Conservation (phyloP, 495 filamentous ascomycete species). For the Penicillium mononematosum region DNA sequence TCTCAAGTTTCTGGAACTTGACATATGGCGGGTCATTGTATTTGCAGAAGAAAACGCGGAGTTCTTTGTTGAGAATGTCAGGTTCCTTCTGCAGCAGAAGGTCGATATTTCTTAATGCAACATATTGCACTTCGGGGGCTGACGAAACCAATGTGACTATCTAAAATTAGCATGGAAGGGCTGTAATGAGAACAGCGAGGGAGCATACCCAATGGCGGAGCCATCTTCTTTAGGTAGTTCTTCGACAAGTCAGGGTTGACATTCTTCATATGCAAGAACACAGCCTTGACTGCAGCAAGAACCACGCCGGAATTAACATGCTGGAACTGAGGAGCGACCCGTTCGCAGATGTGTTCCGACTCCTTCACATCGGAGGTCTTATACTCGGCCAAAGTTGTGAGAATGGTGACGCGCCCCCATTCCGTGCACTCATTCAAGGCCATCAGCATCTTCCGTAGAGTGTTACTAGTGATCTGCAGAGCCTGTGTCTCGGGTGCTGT, state of each 20-base stretch:
- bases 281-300: conserved; percentile 92
- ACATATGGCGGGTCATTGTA: conserved; percentile 98
- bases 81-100: conserved; percentile 92
- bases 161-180: conserved; percentile 20
- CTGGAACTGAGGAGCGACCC: conserved; percentile 95
- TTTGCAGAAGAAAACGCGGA: conserved; percentile 99
- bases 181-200: conserved; percentile 11
- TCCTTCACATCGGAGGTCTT: conserved; percentile 84
- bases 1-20: conserved; percentile 96
- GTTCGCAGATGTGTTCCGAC: conserved; percentile 96
- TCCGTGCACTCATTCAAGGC: conserved; percentile 98
- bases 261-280: conserved; percentile 93
- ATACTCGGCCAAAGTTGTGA: conserved; percentile 87
- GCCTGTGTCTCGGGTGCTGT: conserved; percentile 87
- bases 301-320: conserved; percentile 98
- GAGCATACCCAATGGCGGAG: conserved; percentile 78
- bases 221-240: conserved; percentile 96
- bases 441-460: conserved; percentile 92
- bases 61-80: conserved; percentile 93
- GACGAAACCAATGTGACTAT: conserved; percentile 93
- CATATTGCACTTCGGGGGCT: conserved; percentile 95
- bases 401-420: conserved; percentile 96
- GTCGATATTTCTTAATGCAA: conserved; percentile 93
- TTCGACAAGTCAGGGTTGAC: conserved; percentile 73
- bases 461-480: conserved; percentile 73